Base-by-base conservation (phyloP, 305 asterid species). In the Fraxinus paxiana region DNA sequence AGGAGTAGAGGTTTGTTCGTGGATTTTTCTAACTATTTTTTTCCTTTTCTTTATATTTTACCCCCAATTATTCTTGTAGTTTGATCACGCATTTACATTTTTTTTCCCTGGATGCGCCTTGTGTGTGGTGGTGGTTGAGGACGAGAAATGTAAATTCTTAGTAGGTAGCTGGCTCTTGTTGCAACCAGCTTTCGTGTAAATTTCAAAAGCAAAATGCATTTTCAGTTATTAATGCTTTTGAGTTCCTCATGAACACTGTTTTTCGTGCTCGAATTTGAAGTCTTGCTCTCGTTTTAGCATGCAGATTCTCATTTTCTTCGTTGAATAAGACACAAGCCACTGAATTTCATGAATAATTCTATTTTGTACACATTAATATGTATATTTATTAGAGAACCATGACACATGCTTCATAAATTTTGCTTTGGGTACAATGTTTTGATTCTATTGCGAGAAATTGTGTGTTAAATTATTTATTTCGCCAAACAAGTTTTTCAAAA, bases 121-220 rank as follows among this genome's bases (percentile, higher is more conserved):
- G 30, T 82, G 76, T 73, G 80, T 54, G 75, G 54, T 38, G 75
- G 51, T 41, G 82, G 72, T 76, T 65, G 82, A 54, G 82, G 80
- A 83, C 82, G 70, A 81, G 88, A 84, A 80, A 78, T 83, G 90
- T 87, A 84, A 85, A 87, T 82, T 79, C 80, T 82, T 80, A 82
- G 81, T 79, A 24, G 48, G 72, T 15, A 82, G 83, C 79, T 83
- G 79, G 81, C 83, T 72, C 81, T 80, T 79, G 54, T 80, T 69
- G 81, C 59, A 81, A 80, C 82, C 85, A 82, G 71, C 87, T 80
- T 73, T 81, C 82, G 54, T 87, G 89, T 87, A 87, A 77, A 87
- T 82, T 77, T 75, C 78, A 46, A 17, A 69, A 67, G 83, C 72
- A 83, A 74, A 65, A 83, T 83, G 82, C 78, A 75, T 82, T 33